phyloP scores from a whole-genome alignment of 345 rosid species.

The Citrus hindsii region DNA sequence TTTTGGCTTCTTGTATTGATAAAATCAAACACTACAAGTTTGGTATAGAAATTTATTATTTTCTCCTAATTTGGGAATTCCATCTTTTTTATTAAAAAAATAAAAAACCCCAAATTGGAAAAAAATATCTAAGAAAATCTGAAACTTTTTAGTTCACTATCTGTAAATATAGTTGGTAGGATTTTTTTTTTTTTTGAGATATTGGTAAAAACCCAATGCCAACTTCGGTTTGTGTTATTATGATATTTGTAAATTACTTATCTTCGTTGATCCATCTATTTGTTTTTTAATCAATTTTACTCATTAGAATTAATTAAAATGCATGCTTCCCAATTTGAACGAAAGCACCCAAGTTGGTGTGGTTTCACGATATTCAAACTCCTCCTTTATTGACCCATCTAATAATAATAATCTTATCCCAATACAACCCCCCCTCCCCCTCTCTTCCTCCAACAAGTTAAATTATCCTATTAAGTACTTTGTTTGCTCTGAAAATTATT shows the following conservation, averaged over 20 bases:
- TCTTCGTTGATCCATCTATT: background rate
- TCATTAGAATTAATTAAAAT: background rate
- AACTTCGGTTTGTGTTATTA: background rate
- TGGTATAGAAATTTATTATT: background rate
- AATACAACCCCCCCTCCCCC: accelerated
- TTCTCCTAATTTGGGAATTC: background rate
- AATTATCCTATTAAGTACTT: too few species aligned
- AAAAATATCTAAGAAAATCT: background rate
- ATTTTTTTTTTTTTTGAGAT: background rate
- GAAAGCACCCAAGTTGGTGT: background rate
- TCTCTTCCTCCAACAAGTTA: background rate
- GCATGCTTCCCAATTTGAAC: background rate
- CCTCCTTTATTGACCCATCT: background rate
- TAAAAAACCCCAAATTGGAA: background rate
- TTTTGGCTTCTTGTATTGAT: background rate
- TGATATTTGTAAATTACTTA: background rate
- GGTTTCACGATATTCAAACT: conserved; percentile 1
- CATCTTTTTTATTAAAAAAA: too few species aligned
- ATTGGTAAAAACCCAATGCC: background rate
- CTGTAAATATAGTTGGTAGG: too few species aligned
- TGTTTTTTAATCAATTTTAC: background rate
- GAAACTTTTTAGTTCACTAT: background rate
- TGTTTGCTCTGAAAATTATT: too few species aligned
- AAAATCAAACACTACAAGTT: background rate
- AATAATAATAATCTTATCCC: background rate